Evolutionary conservation across 495 filamentous ascomycete genomes (phyloP).

Genomic region (Cenococcum geophilum): DNA sequence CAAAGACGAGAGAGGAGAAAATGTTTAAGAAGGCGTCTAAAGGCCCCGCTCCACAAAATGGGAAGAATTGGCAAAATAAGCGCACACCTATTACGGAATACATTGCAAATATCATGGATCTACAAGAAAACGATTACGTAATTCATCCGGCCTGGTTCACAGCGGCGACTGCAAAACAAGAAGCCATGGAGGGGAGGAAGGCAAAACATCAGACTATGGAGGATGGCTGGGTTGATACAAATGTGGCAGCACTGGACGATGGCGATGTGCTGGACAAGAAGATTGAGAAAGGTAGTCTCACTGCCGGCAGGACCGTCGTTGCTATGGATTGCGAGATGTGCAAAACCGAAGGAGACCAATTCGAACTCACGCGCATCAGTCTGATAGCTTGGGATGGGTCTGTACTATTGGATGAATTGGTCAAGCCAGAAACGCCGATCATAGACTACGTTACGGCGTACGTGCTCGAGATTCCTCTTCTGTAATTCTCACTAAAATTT

Average conservation of each 20-base stretch:
- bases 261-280: constrained; percentile 59
- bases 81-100: constrained; percentile 75
- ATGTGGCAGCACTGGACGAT: constrained; percentile 59
- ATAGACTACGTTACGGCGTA: constrained; percentile 82
- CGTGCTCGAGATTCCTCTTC: constrained; percentile 4
- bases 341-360: constrained; percentile 64
- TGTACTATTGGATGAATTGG: constrained; percentile 77
- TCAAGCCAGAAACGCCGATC: constrained; percentile 80
- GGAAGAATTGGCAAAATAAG: constrained; percentile 56
- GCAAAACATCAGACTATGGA: constrained; percentile 42
- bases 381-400: constrained; percentile 79
- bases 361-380: constrained; percentile 81
- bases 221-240: constrained; percentile 79
- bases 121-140: constrained; percentile 74
- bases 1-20: constrained; percentile 56
- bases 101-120: constrained; percentile 60
- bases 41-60: constrained; percentile 53
- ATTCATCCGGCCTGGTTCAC: constrained; percentile 65
- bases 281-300: constrained; percentile 73
- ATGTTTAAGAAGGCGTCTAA: constrained; percentile 44
- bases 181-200: constrained; percentile 45
- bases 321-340: constrained; percentile 98
- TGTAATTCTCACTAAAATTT: constrained; percentile 35
- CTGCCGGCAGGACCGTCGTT: constrained; percentile 72
- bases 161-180: constrained; percentile 42